Percentiles rank a stretch among this genome's conserved stretches.
phyloP scores from a whole-genome alignment of 495 filamentous ascomycete genomes.

The Penicillium desertorum region DNA sequence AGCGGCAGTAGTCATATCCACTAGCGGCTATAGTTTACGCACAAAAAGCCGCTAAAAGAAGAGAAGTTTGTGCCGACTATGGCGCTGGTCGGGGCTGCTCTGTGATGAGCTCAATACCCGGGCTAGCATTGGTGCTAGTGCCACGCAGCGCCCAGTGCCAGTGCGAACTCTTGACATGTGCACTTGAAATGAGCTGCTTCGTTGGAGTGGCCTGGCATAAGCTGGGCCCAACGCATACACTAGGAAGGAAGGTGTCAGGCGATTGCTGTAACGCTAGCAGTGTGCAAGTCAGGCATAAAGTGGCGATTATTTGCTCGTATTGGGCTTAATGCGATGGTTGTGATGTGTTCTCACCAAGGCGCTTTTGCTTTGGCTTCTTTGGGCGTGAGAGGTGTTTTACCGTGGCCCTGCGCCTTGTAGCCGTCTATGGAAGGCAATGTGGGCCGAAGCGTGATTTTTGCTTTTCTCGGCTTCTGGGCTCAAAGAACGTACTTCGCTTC shows the following conservation, averaged over 20 bases:
- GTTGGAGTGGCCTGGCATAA: background rate
- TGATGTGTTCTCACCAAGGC: background rate
- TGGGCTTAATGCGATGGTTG: background rate
- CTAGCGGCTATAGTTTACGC: background rate
- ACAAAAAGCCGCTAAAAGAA: background rate
- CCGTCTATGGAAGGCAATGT: background rate
- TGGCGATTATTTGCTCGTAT: background rate
- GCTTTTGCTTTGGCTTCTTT: background rate
- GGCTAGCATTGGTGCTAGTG: background rate
- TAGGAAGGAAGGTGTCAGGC: background rate
- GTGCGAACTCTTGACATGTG: background rate
- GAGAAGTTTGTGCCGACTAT: constrained; percentile 2
- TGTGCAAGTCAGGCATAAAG: background rate
- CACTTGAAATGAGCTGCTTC: background rate
- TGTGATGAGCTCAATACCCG: background rate
- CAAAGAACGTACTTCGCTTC: background rate
- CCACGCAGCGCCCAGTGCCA: background rate
- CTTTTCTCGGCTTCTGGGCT: background rate
- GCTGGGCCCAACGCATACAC: background rate
- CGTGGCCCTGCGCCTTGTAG: background rate
- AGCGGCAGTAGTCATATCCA: background rate
- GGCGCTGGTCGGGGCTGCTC: background rate
- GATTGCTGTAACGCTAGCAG: background rate
- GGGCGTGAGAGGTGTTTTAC: background rate
- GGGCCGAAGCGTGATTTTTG: background rate